phyloP scores from a whole-genome alignment of 768 basidiomycete species.

The Pleurotus sapidus region DNA sequence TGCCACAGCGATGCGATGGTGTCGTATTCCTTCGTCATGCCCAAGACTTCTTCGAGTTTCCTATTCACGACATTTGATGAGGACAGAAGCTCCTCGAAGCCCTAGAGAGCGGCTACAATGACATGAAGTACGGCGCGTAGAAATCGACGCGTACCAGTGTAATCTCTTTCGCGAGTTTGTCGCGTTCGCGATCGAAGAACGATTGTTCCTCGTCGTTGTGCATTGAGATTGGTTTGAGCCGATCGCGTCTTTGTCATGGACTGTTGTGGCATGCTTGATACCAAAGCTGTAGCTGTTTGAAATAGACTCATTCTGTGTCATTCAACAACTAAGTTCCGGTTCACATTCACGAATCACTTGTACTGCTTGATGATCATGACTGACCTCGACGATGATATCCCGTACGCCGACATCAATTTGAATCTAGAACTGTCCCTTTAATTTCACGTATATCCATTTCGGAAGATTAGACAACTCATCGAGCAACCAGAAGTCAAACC shows the following conservation, averaged over 20 bases:
- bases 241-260: conserved; percentile 3
- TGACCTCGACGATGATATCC: conserved; percentile 2
- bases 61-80: conserved; percentile 85
- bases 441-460: neutral
- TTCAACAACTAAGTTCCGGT: no score
- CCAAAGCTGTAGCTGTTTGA: neutral
- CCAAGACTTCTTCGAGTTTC: conserved; percentile 88
- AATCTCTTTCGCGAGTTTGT: conserved; percentile 71
- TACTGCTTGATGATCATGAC: no score
- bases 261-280: neutral
- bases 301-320: no score
- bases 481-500: conserved; percentile 15
- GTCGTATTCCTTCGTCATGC: conserved; percentile 90
- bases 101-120: conserved; percentile 37
- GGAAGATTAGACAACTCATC: conserved; percentile 22
- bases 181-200: conserved; percentile 81
- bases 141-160: conserved; percentile 47
- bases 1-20: conserved; percentile 86
- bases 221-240: neutral
- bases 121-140: conserved; percentile 1
- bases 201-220: conserved; percentile 44
- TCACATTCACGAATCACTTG: no score
- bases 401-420: neutral
- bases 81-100: conserved; percentile 84
- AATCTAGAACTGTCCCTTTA: neutral